Evolutionary conservation across 768 basidiomycete species (phyloP).

Genomic region (Hemileccinum rubropunctum): DNA sequence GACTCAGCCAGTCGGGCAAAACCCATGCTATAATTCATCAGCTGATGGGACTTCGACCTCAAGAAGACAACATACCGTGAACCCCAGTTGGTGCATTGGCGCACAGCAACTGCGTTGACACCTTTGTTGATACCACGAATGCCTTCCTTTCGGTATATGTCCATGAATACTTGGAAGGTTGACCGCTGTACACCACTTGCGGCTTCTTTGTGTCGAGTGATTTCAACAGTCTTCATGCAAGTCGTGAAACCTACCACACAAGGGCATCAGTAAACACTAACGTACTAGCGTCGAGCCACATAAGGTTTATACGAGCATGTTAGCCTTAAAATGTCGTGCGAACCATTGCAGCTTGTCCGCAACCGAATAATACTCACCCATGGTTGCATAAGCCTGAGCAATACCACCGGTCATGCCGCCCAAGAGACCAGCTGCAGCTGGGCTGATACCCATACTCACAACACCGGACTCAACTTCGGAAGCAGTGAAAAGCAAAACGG

Average conservation of each 20-base stretch:
- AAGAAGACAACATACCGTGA: constrained; percentile 57
- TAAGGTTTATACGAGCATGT: constrained; percentile 17
- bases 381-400: constrained; percentile 98
- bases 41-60: background rate
- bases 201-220: constrained; percentile 92
- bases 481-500: constrained; percentile 92
- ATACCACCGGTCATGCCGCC: constrained; percentile 98
- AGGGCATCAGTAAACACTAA: constrained; percentile 9
- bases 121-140: constrained; percentile 98
- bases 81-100: constrained; percentile 93
- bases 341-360: constrained; percentile 15
- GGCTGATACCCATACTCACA: constrained; percentile 65
- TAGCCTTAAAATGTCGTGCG: constrained; percentile 7
- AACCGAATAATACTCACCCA: constrained; percentile 62
- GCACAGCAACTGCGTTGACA: constrained; percentile 91
- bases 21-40: constrained; percentile 68
- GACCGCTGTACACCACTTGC: constrained; percentile 82
- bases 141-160: constrained; percentile 93
- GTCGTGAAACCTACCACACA: constrained; percentile 82
- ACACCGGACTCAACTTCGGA: constrained; percentile 85
- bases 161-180: constrained; percentile 91
- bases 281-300: background rate
- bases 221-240: constrained; percentile 99
- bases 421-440: constrained; percentile 81
- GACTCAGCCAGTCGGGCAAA: constrained; percentile 91